Base-by-base conservation (phyloP, 1,284 basidiomycete species). In the Sanghuangporus sanghuang region DNA sequence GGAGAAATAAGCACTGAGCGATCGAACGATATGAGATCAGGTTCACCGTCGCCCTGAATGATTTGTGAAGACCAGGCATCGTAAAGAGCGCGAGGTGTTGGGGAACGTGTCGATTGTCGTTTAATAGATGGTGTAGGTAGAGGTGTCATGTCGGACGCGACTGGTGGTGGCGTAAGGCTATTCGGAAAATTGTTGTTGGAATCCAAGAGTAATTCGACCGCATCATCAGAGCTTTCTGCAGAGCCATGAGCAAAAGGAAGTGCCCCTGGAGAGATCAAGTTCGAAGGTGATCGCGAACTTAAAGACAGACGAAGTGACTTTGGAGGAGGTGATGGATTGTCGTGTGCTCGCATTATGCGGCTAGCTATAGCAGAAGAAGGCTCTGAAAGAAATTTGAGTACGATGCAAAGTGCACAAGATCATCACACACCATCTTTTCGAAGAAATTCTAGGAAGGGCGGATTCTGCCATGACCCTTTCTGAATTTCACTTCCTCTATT, bases 241-340 rank as follows among this genome's bases (percentile, higher is more conserved):
- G 60, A 48, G 50, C 36, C 39, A 16, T 46, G 42, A 21, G 36
- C 56, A n/a, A 39, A 35, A 32, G 56, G 64, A 32, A 62, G 62
- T 6, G 39, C 48, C 7, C 55, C 36, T 55, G 58, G 40, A 32
- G 44, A 56, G 27, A 44, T 46, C 38, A 64, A 18, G 35, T 52
- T 59, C 12, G 64, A 65, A 23, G 57, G 21, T 38, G 36, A 53
- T 21, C 62, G 62, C 14, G 65, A 44, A 23, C 61, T 54, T n/a
- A 54, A 32, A 8, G 64, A 59, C 39, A 49, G 48, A 11, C 65
- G 65, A 27, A 66, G n/a, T 8, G 65, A 39, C 55, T 66, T 66
- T 9, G 89, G 89, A 16, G 89, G 89, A 27, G 89, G 89, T 18
- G 89, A 91, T 14, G 89, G 89, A 68, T 91, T 91, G 68, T 83